Conservation (phyloP, 495 filamentous ascomycete genomes). For the Hypoxylon subgilvum region DNA sequence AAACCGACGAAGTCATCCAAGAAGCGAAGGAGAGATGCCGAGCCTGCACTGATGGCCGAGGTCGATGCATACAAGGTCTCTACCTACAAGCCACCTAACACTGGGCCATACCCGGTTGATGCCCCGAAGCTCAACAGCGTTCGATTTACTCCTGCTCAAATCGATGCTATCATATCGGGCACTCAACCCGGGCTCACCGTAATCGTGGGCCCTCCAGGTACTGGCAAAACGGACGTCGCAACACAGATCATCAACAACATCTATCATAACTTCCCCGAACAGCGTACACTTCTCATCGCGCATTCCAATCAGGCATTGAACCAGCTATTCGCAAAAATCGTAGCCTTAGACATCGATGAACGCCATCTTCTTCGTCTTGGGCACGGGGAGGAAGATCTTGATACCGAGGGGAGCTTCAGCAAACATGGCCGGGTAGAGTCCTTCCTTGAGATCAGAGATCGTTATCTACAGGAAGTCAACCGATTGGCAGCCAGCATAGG, state of each 20-base stretch:
- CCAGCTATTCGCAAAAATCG: constrained; percentile 98
- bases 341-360: constrained; percentile 91
- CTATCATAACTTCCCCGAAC: constrained; percentile 94
- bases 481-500: constrained; percentile 81
- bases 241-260: constrained; percentile 99
- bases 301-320: constrained; percentile 98
- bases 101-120: constrained; percentile 89
- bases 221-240: constrained; percentile 97
- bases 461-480: constrained; percentile 82
- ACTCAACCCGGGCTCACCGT: constrained; percentile 94
- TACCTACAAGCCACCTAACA: constrained; percentile 89
- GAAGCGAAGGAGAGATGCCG: constrained; percentile 80
- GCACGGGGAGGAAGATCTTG: constrained; percentile 92
- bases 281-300: constrained; percentile 90
- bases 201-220: constrained; percentile 94
- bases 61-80: constrained; percentile 78
- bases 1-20: constrained; percentile 65
- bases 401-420: constrained; percentile 85
- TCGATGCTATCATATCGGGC: constrained; percentile 91
- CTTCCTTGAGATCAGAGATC: constrained; percentile 86
- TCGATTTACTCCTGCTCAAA: constrained; percentile 88
- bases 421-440: constrained; percentile 95
- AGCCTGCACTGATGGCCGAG: constrained; percentile 61
- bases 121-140: constrained; percentile 81
- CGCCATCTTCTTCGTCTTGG: constrained; percentile 91